These are phyloP conservation scores for Candida maltosa DNA, from an alignment of 805 yeast species.

Conservation along the genomic window DNA sequence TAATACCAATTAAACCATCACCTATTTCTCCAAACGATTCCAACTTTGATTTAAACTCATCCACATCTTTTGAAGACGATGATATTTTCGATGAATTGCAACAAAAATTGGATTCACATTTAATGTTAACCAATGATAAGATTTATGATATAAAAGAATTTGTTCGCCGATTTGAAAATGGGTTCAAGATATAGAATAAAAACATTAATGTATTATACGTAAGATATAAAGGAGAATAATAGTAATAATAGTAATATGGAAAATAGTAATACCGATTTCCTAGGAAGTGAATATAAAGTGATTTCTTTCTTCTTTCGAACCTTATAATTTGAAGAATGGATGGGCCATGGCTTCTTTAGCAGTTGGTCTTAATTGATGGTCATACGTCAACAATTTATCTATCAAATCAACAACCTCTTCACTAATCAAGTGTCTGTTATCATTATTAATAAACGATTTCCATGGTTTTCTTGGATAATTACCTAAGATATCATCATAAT, in stretches of 20 bases:
- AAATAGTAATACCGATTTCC: too few species aligned
- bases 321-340: conserved; percentile 30
- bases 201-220: too few species aligned
- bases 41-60: conserved; percentile 10
- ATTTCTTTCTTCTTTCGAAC: neutral
- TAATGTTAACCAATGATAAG: conserved; percentile 19
- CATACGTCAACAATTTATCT: conserved; percentile 76
- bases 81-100: conserved; percentile 18
- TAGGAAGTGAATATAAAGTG: neutral
- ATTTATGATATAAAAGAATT: conserved; percentile 23
- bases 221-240: too few species aligned
- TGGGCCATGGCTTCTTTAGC: conserved; percentile 87
- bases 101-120: conserved; percentile 14
- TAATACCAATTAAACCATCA: conserved; percentile 13
- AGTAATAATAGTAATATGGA: too few species aligned
- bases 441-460: conserved; percentile 68
- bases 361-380: conserved; percentile 84
- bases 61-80: conserved; percentile 11
- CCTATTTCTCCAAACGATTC: conserved; percentile 12
- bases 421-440: conserved; percentile 64
- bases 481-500: conserved; percentile 68
- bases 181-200: conserved; percentile 12
- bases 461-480: conserved; percentile 83
- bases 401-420: conserved; percentile 75
- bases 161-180: conserved; percentile 19